These are phyloP conservation scores for Macrophomina phaseolina DNA, from an alignment of 2,329 filamentous ascomycete genomes.

Conservation along the genomic window DNA sequence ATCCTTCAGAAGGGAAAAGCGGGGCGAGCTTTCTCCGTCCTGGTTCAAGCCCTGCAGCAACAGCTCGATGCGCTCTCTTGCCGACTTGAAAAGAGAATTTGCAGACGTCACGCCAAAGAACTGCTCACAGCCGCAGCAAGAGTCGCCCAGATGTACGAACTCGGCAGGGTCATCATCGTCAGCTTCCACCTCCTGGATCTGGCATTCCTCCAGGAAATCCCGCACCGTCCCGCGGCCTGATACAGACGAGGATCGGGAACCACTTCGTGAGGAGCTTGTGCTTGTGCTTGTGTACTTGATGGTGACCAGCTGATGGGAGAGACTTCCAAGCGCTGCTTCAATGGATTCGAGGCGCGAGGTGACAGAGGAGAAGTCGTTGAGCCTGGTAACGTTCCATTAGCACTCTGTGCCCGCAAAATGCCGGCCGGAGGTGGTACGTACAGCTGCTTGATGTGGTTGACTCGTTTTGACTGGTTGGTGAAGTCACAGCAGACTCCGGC, in stretches of 20 bases:
- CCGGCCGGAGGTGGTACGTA: background rate
- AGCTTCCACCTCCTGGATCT: background rate
- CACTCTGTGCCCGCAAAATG: background rate
- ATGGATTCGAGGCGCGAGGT: constrained; percentile 6
- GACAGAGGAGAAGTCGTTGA: constrained; percentile 6
- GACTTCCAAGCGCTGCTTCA: background rate
- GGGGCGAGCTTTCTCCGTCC: background rate
- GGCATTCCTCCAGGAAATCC: background rate
- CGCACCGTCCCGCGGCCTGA: background rate
- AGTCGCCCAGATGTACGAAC: background rate
- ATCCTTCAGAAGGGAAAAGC: background rate
- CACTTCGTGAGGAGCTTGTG: background rate
- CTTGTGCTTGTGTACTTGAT: background rate
- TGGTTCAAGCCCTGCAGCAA: background rate
- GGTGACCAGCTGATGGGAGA: background rate
- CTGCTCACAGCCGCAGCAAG: constrained; percentile 13
- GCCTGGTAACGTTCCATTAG: background rate
- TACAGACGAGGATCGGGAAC: background rate
- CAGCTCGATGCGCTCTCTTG: background rate
- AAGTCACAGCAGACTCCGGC: constrained; percentile 11
- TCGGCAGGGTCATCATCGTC: background rate
- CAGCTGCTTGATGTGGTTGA: constrained; percentile 15
- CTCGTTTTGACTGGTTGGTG: constrained; percentile 6
- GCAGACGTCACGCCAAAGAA: constrained; percentile 5
- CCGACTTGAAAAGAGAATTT: background rate